Base-by-base conservation (phyloP, 768 basidiomycete genomes). In the Lactarius tabidus region DNA sequence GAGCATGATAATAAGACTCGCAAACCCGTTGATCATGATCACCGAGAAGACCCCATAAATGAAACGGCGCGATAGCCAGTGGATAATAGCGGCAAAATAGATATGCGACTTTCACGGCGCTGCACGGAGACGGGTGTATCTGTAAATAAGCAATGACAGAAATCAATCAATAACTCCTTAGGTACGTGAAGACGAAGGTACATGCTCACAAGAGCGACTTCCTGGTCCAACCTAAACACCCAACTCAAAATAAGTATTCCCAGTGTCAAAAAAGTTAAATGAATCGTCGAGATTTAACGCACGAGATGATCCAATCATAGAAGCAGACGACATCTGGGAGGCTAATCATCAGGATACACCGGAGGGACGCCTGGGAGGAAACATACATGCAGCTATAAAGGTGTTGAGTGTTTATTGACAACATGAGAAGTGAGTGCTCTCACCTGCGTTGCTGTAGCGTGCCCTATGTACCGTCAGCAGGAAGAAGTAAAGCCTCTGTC, bases 231-330 rank as follows among this genome's bases (percentile, higher is more conserved):
- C 20, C 67, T 68, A 26, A 35, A 29, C 20, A 26, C 43, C 41
- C 6, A 52, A 8, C 14, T 29, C 23, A 51, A 41, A 61, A 36
- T 43, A 6, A 41, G 17, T 2, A 52, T 12, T 23, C 45, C 23
- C n/a, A 39, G 23, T 14, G 6, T 35, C 18, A 41, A n/a, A 14
- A 17, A 15, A 48, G 54, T 20, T 14, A 6, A 33, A 48, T 28
- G 20, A 59, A 60, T 33, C 0, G n/a, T 43, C 5, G 48, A 38
- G 15, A 36, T 36, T 57, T 10, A 20, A 69, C 67, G 63, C 17
- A 69, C 69, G 63, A 57, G n/a, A 62, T 64, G 41, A 69, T 33
- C 69, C 69, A 69, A 48, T 69, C 69, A 57, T 69, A 69, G 41
- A 69, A 59, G n/a, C 63, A 55, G 29, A 69, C n/a, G 20, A 52